phyloP scores from a whole-genome alignment of 441 rosid species.

The Biscutella laevigata region DNA sequence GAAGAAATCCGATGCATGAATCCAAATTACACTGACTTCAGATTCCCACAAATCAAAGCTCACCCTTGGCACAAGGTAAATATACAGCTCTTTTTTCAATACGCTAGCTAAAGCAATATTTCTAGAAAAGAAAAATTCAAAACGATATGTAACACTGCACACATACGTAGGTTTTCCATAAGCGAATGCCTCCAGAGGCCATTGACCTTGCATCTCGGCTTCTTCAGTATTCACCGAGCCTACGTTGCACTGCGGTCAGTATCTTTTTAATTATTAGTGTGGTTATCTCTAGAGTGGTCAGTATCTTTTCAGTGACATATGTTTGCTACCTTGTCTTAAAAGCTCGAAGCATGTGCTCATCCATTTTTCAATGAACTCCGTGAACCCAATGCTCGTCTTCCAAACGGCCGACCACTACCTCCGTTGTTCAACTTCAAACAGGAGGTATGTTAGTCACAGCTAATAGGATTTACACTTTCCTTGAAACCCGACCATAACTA shows the following conservation, averaged over 20 bases:
- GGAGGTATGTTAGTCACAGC: slow-evolving; percentile 26
- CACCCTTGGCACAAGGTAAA: slow-evolving; percentile 68
- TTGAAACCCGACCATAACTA: background rate
- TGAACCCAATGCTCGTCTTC: slow-evolving; percentile 58
- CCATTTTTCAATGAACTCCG: slow-evolving; percentile 68
- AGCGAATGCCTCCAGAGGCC: slow-evolving; percentile 74
- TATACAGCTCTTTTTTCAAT: background rate
- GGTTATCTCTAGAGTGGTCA: too few relatives aligned
- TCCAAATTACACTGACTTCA: slow-evolving; percentile 59
- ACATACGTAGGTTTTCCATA: slow-evolving; percentile 70
- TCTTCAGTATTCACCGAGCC: slow-evolving; percentile 64
- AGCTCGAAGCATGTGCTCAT: slow-evolving; percentile 66
- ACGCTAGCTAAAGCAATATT: background rate
- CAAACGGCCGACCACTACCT: slow-evolving; percentile 47
- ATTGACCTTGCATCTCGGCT: slow-evolving; percentile 66
- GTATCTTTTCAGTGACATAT: too few relatives aligned
- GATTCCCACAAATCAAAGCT: slow-evolving; percentile 59
- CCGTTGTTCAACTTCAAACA: slow-evolving; percentile 50
- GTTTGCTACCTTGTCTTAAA: slow-evolving; percentile 8
- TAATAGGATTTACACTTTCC: background rate
- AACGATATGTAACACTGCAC: too few relatives aligned
- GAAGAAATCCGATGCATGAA: slow-evolving; percentile 73
- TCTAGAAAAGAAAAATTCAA: background rate
- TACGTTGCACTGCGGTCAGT: slow-evolving; percentile 64
- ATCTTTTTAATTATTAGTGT: background rate